Evolutionary conservation across 345 rosid genomes (phyloP).

Genomic region (Bruguiera sexangula): DNA sequence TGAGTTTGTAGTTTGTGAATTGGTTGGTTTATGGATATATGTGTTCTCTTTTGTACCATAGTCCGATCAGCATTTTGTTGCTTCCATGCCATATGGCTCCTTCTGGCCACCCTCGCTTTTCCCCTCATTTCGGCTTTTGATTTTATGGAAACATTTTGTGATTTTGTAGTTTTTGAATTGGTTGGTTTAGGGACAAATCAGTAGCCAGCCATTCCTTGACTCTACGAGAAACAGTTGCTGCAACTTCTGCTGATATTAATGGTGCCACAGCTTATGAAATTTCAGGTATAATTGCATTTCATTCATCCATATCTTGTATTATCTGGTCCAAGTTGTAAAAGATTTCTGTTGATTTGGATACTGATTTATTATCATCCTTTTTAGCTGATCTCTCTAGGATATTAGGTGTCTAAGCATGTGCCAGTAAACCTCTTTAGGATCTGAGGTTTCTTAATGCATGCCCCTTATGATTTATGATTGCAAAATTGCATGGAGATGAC

Average conservation of each 20-base stretch:
- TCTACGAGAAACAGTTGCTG: slow-evolving; percentile 12
- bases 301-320: background rate
- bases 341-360: too few relatives aligned
- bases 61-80: too few relatives aligned
- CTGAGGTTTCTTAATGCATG: too few relatives aligned
- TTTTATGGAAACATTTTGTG: background rate
- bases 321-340: too few relatives aligned
- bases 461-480: too few relatives aligned
- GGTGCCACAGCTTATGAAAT: slow-evolving; percentile 20
- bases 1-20: background rate
- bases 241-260: slow-evolving; percentile 9
- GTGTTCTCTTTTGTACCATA: background rate
- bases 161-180: background rate
- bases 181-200: slow-evolving; percentile 18
- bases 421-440: too few relatives aligned
- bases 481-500: too few relatives aligned
- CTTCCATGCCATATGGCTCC: background rate
- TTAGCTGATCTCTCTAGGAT: too few relatives aligned
- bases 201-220: slow-evolving; percentile 24
- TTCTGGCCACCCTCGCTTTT: background rate
- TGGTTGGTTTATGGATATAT: slow-evolving; percentile 1
- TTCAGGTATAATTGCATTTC: slow-evolving; percentile 9
- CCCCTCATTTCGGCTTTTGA: background rate
- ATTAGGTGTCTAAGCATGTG: too few relatives aligned
- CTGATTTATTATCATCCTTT: too few relatives aligned